phyloP scores from a whole-genome alignment of 208 protist genomes.

The Wallacemonas sp. region DNA sequence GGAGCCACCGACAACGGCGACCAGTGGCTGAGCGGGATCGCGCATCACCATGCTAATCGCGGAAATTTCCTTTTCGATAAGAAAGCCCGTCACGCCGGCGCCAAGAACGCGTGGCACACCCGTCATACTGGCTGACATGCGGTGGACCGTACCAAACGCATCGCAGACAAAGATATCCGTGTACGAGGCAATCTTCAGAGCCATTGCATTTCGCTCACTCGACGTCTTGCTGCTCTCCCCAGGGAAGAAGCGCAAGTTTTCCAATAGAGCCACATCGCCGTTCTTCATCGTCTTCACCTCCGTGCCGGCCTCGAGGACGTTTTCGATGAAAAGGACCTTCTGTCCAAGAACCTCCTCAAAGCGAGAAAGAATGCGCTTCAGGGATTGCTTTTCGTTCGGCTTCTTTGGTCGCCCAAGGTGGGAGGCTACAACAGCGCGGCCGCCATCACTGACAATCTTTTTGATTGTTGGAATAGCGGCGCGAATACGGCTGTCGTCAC shows the following conservation, averaged over 20 bases:
- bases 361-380: slow-evolving; percentile 90
- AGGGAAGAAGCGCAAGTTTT: slow-evolving; percentile 99
- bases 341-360: slow-evolving; percentile 90
- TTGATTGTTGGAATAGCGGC: slow-evolving; percentile 96
- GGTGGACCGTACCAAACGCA: slow-evolving; percentile 99
- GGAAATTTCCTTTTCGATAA: slow-evolving; percentile 99
- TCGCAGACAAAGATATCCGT: slow-evolving; percentile 99
- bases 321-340: slow-evolving; percentile 57
- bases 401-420: slow-evolving; percentile 99
- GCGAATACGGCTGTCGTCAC: slow-evolving; percentile 95
- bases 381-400: slow-evolving; percentile 86
- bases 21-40: slow-evolving; percentile 85
- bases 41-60: slow-evolving; percentile 97
- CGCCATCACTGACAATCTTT: slow-evolving; percentile 92
- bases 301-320: slow-evolving; percentile 48
- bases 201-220: slow-evolving; percentile 62
- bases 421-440: slow-evolving; percentile 92
- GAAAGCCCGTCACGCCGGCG: slow-evolving; percentile 96
- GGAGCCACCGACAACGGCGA: slow-evolving; percentile 96
- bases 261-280: slow-evolving; percentile 97
- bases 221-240: slow-evolving; percentile 97
- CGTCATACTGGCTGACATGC: slow-evolving; percentile 96
- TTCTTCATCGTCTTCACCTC: slow-evolving; percentile 74
- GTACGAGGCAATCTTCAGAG: slow-evolving; percentile 88
- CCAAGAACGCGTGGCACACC: slow-evolving; percentile 87